These are phyloP conservation scores for Orbilia quercus DNA, from an alignment of 2,329 filamentous ascomycete species.

Conservation along the genomic window DNA sequence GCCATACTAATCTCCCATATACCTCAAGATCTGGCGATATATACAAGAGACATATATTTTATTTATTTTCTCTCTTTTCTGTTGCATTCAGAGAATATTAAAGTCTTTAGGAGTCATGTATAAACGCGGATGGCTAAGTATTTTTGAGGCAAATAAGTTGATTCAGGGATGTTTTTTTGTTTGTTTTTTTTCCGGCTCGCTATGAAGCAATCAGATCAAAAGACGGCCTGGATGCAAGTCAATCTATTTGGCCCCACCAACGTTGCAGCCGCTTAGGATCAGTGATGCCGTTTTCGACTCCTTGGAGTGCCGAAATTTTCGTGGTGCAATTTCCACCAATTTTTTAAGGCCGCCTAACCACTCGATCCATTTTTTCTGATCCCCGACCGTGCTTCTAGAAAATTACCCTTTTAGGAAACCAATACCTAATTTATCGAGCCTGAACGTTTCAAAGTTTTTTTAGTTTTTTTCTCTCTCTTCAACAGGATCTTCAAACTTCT, in stretches of 20 bases:
- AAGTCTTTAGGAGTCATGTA: no score
- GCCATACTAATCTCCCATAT: not conserved
- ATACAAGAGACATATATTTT: conserved; percentile 22
- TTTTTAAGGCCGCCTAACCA: not conserved
- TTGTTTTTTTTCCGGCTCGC: not conserved
- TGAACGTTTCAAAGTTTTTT: conserved; percentile 11
- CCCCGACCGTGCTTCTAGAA: conserved; percentile 25
- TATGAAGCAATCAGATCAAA: conserved; percentile 23
- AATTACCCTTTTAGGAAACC: conserved; percentile 24
- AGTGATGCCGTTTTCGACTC: conserved; percentile 14
- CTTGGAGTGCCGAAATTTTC: conserved; percentile 11
- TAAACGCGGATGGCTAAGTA: no score
- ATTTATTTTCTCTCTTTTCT: not conserved
- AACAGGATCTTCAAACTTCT: conserved; percentile 10
- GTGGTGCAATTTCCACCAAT: conserved; percentile 35
- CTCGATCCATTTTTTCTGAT: not conserved
- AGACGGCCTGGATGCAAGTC: conserved; percentile 29
- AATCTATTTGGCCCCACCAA: conserved; percentile 40
- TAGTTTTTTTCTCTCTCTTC: not conserved
- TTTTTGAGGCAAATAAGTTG: conserved; percentile 8
- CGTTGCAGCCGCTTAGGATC: conserved; percentile 33
- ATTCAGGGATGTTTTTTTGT: conserved; percentile 8
- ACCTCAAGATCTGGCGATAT: no score
- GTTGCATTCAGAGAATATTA: conserved; percentile 14
- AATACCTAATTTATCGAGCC: conserved; percentile 12